phyloP scores from a whole-genome alignment of 2,329 filamentous ascomycete species.

The Incumbomyces delicatus region DNA sequence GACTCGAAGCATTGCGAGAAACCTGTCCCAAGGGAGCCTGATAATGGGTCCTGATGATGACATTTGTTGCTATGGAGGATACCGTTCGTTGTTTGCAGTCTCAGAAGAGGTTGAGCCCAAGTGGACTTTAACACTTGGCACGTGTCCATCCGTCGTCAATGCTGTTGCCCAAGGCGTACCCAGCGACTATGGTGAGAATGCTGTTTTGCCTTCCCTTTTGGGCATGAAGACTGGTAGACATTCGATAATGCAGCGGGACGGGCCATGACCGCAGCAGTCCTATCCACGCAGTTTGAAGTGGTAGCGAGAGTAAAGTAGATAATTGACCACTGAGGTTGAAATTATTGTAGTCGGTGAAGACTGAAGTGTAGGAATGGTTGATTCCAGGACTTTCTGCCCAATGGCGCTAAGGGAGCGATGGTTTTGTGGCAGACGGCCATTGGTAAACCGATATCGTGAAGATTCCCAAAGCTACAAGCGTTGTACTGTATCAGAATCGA shows the following conservation, averaged over 20 bases:
- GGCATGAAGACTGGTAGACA: background rate
- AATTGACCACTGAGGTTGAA: background rate
- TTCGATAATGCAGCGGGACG: background rate
- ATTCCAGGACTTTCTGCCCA: background rate
- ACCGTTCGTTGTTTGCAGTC: background rate
- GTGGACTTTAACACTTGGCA: background rate
- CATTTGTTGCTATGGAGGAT: background rate
- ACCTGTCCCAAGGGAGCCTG: background rate
- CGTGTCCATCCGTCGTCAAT: background rate
- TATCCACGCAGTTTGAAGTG: background rate
- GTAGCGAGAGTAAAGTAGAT: background rate
- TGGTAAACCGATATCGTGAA: background rate
- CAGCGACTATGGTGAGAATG: background rate
- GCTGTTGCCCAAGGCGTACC: background rate
- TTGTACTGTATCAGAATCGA: background rate
- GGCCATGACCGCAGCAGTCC: background rate
- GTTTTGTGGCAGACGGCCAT: conserved; percentile 1
- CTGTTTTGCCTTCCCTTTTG: background rate
- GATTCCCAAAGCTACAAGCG: too few relatives aligned
- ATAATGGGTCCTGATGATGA: background rate
- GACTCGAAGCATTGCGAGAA: background rate
- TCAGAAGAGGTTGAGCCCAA: background rate
- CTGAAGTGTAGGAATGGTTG: background rate
- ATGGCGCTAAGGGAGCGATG: conserved; percentile 1
- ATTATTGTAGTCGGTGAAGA: conserved; percentile 3